Base-by-base conservation (phyloP, 345 rosid species). In the Euphorbia lathyris region DNA sequence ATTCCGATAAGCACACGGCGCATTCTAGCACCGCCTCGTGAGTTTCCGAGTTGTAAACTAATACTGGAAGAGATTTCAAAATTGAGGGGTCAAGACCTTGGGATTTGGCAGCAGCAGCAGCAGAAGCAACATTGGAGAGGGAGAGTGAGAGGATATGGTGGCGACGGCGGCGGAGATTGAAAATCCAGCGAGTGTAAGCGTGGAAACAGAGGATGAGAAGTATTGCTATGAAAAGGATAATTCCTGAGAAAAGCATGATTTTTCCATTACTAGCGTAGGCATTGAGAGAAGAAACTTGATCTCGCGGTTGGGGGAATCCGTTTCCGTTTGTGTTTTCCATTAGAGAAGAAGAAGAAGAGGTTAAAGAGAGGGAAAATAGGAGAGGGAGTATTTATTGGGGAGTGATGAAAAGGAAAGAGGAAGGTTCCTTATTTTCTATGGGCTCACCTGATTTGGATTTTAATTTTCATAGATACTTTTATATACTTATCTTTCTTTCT, bases 1-100 rank as follows among this genome's bases (percentile, higher is more conserved):
- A 74, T 7, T 67, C 72, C 9, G 68, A 58, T 67, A 78, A 61
- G 57, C 81, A 74, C 58, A 74, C 81, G 34, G 48, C 68, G 42
- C 81, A 78, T 19, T 66, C 43, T 6, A 34, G 42, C 36, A 11
- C 22, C 2, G 52, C 5, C 17, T 50, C 36, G 58, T 22, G 36
- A 14, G 52, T 40, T 38, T 25, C 25, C 8, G 68, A 63, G 60
- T 3, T 26, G 51, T 71, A 71, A 52, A 53, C 62, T 16, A 63
- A 63, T 16, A 60, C 29, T 1, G 68, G 62, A 12, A 71, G 68
- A 51, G 53, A 22, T 63, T 36, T 52, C 17, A 71, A 40, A 22
- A 63, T 22, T 14, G 74, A 63, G 11, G 43, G n/a, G 38, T 71
- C 74, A 5, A 63, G 68, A 0, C 55, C 74, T 16, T 25, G 61